Percentiles rank a stretch among this genome's conserved stretches.
Conservation (phyloP, 2,329 filamentous ascomycete species). For the Penicillium occitanis region DNA sequence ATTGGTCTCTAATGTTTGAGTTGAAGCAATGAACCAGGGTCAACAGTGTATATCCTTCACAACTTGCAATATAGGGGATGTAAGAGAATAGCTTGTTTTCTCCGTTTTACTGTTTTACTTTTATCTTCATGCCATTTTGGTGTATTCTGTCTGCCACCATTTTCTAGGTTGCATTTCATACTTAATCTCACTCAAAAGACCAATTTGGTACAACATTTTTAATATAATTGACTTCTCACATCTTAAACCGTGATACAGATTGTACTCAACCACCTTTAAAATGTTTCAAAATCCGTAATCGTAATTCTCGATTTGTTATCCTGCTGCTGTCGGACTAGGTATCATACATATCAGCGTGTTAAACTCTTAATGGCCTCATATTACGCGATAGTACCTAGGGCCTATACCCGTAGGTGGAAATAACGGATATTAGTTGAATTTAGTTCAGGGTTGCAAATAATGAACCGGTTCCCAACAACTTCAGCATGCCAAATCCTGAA, state of each 20-base stretch:
- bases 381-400: no score
- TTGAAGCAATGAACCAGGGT: neutral
- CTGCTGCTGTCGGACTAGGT: no score
- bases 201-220: neutral
- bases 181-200: neutral
- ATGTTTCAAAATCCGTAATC: neutral
- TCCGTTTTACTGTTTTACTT: neutral
- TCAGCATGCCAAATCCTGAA: neutral
- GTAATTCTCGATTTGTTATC: neutral
- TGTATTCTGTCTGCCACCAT: neutral
- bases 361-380: no score
- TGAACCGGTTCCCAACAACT: neutral
- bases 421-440: neutral
- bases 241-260: neutral
- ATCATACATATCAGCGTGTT: no score
- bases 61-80: neutral
- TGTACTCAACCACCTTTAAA: neutral
- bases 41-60: neutral
- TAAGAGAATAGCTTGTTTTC: neutral
- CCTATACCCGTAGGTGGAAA: no score
- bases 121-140: neutral
- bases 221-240: neutral
- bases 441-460: neutral
- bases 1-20: neutral
- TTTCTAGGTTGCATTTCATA: neutral